These are phyloP conservation scores for Conoideocrella luteorostrata DNA, from an alignment of 2,329 filamentous ascomycete genomes.

Conservation along the genomic window DNA sequence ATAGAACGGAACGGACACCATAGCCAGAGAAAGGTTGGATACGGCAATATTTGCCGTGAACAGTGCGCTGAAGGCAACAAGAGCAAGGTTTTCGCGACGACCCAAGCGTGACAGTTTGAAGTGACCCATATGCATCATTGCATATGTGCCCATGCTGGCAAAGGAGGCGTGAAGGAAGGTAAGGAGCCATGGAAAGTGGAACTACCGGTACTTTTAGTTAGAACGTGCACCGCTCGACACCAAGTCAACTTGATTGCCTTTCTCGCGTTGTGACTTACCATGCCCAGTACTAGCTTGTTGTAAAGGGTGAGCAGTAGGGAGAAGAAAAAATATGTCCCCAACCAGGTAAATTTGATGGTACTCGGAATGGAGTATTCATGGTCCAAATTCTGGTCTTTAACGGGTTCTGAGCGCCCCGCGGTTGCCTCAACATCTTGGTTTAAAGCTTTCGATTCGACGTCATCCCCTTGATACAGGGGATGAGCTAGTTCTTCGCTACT, in stretches of 20 bases:
- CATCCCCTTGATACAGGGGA: slow-evolving; percentile 25
- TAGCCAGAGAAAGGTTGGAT: slow-evolving; percentile 54
- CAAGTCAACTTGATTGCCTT: not conserved
- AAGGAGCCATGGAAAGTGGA: slow-evolving; percentile 54
- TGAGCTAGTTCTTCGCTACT: slow-evolving; percentile 25
- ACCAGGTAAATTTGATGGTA: slow-evolving; percentile 42
- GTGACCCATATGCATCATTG: slow-evolving; percentile 43
- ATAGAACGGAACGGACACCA: slow-evolving; percentile 61
- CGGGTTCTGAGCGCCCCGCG: slow-evolving; percentile 20
- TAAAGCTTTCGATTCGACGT: slow-evolving; percentile 22
- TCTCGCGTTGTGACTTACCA: slow-evolving; percentile 27
- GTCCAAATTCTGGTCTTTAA: slow-evolving; percentile 29
- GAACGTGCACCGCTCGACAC: not conserved
- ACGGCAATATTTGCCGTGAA: slow-evolving; percentile 60
- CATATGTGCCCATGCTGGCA: slow-evolving; percentile 48
- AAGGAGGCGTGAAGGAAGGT: slow-evolving; percentile 53
- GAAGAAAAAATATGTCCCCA: slow-evolving; percentile 46
- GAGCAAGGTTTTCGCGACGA: slow-evolving; percentile 46
- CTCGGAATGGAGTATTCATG: slow-evolving; percentile 39
- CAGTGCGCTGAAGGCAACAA: slow-evolving; percentile 52
- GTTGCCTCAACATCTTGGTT: slow-evolving; percentile 27
- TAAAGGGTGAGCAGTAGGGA: slow-evolving; percentile 46
- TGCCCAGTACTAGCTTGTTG: slow-evolving; percentile 51
- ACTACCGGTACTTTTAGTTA: slow-evolving; percentile 28
- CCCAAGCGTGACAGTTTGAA: slow-evolving; percentile 47